Percentiles rank a stretch among this genome's conserved stretches.
Evolutionary conservation across 345 rosid species (phyloP).

Genomic region (Arabis hirsuta): DNA sequence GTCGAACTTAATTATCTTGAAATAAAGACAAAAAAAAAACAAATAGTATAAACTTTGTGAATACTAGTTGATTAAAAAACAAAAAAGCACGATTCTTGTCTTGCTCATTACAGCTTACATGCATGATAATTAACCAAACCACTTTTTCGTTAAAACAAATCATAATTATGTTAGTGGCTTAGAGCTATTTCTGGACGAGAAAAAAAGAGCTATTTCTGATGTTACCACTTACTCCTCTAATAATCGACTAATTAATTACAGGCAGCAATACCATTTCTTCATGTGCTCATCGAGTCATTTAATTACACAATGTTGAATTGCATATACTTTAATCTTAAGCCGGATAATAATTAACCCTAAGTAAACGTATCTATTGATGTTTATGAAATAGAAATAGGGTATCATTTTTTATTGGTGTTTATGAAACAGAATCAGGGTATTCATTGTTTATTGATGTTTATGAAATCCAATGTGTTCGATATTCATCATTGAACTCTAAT

Average conservation of each 20-base stretch:
- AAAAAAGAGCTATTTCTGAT: not conserved
- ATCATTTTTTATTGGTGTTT: constrained; percentile 11
- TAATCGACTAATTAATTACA: constrained; percentile 16
- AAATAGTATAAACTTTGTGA: not conserved
- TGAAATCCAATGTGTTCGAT: constrained; percentile 16
- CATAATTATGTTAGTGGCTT: constrained; percentile 11
- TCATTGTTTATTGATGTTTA: constrained; percentile 19
- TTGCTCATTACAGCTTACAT: constrained; percentile 41
- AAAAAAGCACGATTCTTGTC: constrained; percentile 37
- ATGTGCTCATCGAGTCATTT: not conserved
- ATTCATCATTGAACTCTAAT: constrained; percentile 27
- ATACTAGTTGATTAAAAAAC: constrained; percentile 20
- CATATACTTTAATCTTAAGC: not conserved
- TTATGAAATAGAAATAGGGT: constrained; percentile 3
- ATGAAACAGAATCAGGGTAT: constrained; percentile 6
- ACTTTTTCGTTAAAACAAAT: constrained; percentile 25
- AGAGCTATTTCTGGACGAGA: not conserved
- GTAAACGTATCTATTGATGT: constrained; percentile 21
- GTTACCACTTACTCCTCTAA: constrained; percentile 3
- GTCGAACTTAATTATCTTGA: not conserved
- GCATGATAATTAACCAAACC: constrained; percentile 28
- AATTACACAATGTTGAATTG: not conserved
- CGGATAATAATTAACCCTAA: not conserved
- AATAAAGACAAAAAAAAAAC: not conserved
- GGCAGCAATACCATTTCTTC: constrained; percentile 8